Evolutionary conservation across 2,329 filamentous ascomycete genomes (phyloP).

Genomic region (Exophiala xenobiotica): DNA sequence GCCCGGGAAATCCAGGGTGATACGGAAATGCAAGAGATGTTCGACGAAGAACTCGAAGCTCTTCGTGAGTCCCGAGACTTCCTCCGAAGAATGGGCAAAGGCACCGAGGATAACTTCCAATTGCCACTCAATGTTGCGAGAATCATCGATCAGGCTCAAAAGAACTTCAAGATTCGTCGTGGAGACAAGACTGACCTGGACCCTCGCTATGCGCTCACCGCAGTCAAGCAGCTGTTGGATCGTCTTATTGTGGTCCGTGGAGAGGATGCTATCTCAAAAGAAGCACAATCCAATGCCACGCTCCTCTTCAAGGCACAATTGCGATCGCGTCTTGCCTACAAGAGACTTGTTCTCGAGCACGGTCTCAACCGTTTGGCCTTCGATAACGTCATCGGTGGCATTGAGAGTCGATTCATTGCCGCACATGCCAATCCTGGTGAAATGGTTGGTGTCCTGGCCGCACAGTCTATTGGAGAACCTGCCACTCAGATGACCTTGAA

Average conservation of each 20-base stretch:
- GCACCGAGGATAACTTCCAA: conserved; percentile 62
- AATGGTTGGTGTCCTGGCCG: conserved; percentile 97
- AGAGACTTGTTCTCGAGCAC: conserved; percentile 82
- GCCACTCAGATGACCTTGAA: conserved; percentile 99
- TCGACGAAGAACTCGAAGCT: conserved; percentile 85
- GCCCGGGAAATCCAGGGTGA: conserved; percentile 85
- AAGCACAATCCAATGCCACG: conserved; percentile 86
- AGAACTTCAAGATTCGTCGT: conserved; percentile 86
- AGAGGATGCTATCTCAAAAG: conserved; percentile 73
- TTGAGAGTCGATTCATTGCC: conserved; percentile 84
- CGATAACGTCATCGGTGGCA: conserved; percentile 84
- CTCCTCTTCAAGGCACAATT: conserved; percentile 89
- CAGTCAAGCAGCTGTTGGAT: conserved; percentile 71
- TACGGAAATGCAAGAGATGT: conserved; percentile 76
- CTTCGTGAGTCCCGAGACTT: conserved; percentile 71
- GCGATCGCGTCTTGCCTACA: conserved; percentile 86
- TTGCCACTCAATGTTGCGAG: conserved; percentile 88
- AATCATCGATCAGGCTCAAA: conserved; percentile 86
- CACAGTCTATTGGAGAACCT: conserved; percentile 97
- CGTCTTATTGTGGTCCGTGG: conserved; percentile 84
- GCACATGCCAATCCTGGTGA: conserved; percentile 88
- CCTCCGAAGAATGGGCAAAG: conserved; percentile 70
- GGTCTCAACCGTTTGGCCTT: conserved; percentile 88
- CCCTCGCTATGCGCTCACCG: conserved; percentile 80
- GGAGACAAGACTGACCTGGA: conserved; percentile 83